These are phyloP conservation scores for Plasmodium reichenowi DNA, from an alignment of 169 alveolate species.

Conservation along the genomic window DNA sequence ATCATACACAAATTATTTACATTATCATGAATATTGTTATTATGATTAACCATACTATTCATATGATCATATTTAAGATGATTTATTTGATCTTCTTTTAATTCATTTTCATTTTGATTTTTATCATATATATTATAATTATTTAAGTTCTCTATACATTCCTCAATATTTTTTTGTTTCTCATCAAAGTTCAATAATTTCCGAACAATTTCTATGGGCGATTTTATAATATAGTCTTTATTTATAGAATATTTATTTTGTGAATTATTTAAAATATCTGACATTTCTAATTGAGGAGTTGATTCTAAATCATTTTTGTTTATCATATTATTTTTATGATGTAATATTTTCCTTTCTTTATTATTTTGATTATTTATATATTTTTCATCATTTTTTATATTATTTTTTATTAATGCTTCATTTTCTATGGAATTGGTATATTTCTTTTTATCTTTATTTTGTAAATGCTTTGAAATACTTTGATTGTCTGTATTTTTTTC, in stretches of 20 bases:
- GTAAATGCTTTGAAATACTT: no score
- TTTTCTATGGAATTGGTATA: not conserved
- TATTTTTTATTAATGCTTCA: not conserved
- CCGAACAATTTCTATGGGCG: constrained; percentile 31
- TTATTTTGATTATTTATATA: not conserved
- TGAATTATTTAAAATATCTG: not conserved
- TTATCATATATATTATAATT: constrained; percentile 4
- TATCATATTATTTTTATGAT: no score
- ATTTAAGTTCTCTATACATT: constrained; percentile 24
- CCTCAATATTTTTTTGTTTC: constrained; percentile 35
- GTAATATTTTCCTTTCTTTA: not conserved
- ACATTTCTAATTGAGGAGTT: not conserved
- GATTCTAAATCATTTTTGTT: not conserved
- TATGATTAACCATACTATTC: no score
- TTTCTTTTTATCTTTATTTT: no score
- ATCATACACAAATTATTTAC: not conserved
- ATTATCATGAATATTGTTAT: not conserved
- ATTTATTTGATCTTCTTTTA: not conserved
- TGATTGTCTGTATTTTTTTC: no score
- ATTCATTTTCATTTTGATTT: not conserved
- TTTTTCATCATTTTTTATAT: not conserved
- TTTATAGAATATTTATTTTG: not conserved
- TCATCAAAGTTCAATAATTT: constrained; percentile 27
- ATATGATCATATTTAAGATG: not conserved
- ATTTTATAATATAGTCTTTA: not conserved